Evolutionary conservation across 805 yeast species (phyloP).

Genomic region (Candida coleopterorum): DNA sequence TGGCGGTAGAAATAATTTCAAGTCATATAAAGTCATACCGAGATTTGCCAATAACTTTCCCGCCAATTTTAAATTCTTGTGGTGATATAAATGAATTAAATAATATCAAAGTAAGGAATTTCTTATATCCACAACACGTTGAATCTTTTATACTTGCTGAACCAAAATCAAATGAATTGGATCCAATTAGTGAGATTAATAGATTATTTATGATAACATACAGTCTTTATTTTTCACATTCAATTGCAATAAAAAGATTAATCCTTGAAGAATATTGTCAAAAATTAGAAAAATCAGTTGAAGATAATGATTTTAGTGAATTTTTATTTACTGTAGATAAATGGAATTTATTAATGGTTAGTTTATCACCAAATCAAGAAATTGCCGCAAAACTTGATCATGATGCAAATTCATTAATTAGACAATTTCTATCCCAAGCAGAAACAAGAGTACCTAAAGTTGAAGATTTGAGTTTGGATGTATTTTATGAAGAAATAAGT

Average conservation of each 20-base stretch:
- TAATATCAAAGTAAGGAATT: conserved; percentile 26
- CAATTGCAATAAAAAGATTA: conserved; percentile 24
- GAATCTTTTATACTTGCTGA: conserved; percentile 47
- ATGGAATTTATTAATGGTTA: conserved; percentile 38
- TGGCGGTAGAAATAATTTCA: conserved; percentile 27
- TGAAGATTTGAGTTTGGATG: conserved; percentile 18
- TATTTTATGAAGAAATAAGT: conserved; percentile 15
- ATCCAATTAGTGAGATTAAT: conserved; percentile 62
- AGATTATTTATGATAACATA: conserved; percentile 38
- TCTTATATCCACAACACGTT: conserved; percentile 40
- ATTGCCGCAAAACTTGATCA: conserved; percentile 8
- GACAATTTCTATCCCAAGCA: conserved; percentile 12
- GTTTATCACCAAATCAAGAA: conserved; percentile 27
- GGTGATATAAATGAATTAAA: conserved; percentile 21
- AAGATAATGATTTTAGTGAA: conserved; percentile 26
- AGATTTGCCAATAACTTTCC: conserved; percentile 32
- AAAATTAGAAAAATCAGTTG: conserved; percentile 25
- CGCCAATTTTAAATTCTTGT: conserved; percentile 21
- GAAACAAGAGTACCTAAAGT: conserved; percentile 12
- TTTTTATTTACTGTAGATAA: conserved; percentile 36
- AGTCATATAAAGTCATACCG: conserved; percentile 26
- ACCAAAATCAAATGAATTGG: conserved; percentile 53
- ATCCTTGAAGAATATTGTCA: conserved; percentile 31
- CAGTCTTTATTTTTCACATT: conserved; percentile 37
- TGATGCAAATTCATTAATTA: conserved; percentile 22